Evolutionary conservation across 257 asterid species (phyloP).

Genomic region (Gardenia jasminoides): DNA sequence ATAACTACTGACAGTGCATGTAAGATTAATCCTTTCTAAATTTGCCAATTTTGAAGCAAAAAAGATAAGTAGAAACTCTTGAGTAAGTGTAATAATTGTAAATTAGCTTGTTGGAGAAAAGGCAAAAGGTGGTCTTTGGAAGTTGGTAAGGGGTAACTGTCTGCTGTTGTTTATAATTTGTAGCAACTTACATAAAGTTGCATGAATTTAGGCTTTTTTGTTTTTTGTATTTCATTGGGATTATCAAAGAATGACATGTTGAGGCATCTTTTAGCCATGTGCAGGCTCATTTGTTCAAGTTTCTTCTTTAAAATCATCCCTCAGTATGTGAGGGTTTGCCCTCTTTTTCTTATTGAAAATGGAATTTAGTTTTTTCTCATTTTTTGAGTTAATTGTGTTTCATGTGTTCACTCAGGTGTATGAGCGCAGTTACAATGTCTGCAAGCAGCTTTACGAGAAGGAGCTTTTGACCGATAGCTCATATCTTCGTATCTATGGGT

Average conservation of each 20-base stretch:
- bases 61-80: no score
- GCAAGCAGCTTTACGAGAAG: constrained; percentile 86
- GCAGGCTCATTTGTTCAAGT: background rate
- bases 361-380: background rate
- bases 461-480: constrained; percentile 88
- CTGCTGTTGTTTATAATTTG: no score
- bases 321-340: background rate
- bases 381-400: background rate
- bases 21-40: no score
- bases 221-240: background rate
- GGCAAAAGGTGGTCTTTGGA: no score
- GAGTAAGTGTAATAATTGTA: background rate
- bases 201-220: background rate
- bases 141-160: no score
- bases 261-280: background rate
- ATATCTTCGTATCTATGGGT: constrained; percentile 89
- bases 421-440: constrained; percentile 81
- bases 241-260: background rate
- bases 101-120: background rate
- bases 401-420: constrained; percentile 56
- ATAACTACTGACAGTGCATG: no score
- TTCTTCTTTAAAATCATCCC: background rate
- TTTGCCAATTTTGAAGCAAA: background rate
- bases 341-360: background rate
- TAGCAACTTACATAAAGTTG: background rate